Percentiles rank a stretch among this genome's conserved stretches.
These are phyloP conservation scores for Gossypium rotundifolium DNA, from an alignment of 345 rosid genomes.

Conservation along the genomic window DNA sequence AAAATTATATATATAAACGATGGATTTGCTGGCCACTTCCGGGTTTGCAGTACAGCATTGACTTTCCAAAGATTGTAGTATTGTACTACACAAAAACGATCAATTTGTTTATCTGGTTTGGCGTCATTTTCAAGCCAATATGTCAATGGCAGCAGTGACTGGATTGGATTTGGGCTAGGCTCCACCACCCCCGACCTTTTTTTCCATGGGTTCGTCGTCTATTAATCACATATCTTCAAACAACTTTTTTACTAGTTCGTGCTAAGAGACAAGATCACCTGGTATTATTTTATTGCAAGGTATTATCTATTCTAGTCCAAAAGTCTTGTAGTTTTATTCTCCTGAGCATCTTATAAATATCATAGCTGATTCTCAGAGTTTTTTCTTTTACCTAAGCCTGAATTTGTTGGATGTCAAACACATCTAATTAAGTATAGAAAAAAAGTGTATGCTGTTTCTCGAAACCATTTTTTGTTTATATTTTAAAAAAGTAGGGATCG, in stretches of 20 bases:
- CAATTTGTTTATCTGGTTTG: not conserved
- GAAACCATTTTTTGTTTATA: too few species aligned
- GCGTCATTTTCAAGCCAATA: not conserved
- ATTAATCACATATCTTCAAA: not conserved
- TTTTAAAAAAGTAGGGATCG: too few species aligned
- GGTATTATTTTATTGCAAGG: too few species aligned
- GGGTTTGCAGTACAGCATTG: conserved; percentile 22
- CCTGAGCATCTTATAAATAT: too few species aligned
- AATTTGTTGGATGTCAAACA: too few species aligned
- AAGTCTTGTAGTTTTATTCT: too few species aligned
- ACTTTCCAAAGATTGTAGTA: not conserved
- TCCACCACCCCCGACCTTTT: not conserved
- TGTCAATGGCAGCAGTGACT: not conserved
- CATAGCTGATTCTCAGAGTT: too few species aligned
- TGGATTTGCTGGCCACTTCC: not conserved
- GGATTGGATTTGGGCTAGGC: not conserved
- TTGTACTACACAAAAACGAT: conserved; percentile 7
- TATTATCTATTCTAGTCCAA: too few species aligned
- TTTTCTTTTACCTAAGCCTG: too few species aligned
- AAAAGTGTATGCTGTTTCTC: not conserved
- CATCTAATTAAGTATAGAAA: too few species aligned
- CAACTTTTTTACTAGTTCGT: not conserved
- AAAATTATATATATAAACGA: not conserved
- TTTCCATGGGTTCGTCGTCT: not conserved
- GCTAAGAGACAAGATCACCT: not conserved